Conservation (phyloP, 2,329 filamentous ascomycete genomes). For the Penicillium sp. region DNA sequence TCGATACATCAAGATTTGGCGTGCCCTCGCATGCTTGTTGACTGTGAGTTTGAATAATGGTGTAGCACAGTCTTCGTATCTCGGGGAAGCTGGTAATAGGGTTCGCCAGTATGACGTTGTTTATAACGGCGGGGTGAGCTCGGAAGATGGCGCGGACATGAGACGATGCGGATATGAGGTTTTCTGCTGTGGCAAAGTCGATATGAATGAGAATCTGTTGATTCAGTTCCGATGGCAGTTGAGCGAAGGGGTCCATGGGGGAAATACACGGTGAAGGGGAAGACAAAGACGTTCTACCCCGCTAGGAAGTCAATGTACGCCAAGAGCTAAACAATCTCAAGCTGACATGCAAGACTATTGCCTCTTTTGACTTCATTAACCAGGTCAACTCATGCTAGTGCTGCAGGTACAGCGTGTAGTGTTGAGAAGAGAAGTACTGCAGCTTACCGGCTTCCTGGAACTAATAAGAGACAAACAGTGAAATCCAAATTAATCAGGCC, state of each 20-base stretch:
- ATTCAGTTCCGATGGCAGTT: background rate
- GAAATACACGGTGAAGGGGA: background rate
- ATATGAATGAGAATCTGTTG: background rate
- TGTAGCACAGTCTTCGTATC: background rate
- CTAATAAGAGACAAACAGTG: background rate
- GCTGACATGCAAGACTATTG: background rate
- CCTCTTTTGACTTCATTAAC: background rate
- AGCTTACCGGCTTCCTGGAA: background rate
- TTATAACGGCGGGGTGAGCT: background rate
- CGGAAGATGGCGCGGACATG: background rate
- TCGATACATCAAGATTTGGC: background rate
- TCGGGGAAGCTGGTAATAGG: background rate
- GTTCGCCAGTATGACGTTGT: background rate
- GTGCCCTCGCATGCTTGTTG: background rate
- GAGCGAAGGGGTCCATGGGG: background rate
- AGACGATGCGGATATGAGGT: background rate
- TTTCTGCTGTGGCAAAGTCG: background rate
- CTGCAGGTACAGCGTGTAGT: background rate
- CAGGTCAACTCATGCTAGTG: background rate
- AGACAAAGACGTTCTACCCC: no score
- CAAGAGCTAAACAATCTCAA: no score
- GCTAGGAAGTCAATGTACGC: no score
- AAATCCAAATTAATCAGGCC: no score
- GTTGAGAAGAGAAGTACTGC: background rate
- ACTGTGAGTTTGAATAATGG: background rate